A percentile compares a stretch with the other conserved stretches of the same genome.
phyloP scores from a whole-genome alignment of 192 early-diverging fungal species.

The Paraglomus brasilianum region DNA sequence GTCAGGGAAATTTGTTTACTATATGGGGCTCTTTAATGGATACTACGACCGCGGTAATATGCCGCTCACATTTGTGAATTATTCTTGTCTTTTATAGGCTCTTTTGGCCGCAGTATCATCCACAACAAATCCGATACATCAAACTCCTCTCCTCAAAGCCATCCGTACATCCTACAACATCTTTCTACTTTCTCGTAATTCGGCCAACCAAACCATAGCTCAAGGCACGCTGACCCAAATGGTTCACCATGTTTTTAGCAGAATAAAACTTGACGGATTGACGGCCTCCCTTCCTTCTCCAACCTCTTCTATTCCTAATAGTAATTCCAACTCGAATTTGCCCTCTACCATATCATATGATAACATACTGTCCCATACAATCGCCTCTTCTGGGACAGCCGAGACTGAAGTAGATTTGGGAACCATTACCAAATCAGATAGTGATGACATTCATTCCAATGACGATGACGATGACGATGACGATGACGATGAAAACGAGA shows the following conservation, averaged over 20 bases:
- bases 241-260: conserved; percentile 77
- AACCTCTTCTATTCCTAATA: background rate
- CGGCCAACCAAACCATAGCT: conserved; percentile 79
- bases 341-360: too few species aligned
- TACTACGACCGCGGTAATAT: too few species aligned
- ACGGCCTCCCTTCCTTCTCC: background rate
- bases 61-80: too few species aligned
- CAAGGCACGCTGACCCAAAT: conserved; percentile 89
- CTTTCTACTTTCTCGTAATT: conserved; percentile 73
- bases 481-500: background rate
- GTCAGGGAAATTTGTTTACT: background rate
- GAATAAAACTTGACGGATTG: conserved; percentile 46
- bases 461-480: background rate
- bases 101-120: conserved; percentile 79
- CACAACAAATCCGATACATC: conserved; percentile 64
- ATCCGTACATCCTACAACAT: conserved; percentile 87
- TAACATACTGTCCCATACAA: too few species aligned
- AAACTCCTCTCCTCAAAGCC: conserved; percentile 72
- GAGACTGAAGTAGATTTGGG: background rate
- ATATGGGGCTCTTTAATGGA: too few species aligned
- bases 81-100: conserved; percentile 47
- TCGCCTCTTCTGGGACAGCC: too few species aligned
- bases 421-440: background rate
- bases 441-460: background rate
- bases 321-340: background rate